Evolutionary conservation across 108 stramenopile genomes (phyloP).

Genomic region (Fragilaria crotonensis): DNA sequence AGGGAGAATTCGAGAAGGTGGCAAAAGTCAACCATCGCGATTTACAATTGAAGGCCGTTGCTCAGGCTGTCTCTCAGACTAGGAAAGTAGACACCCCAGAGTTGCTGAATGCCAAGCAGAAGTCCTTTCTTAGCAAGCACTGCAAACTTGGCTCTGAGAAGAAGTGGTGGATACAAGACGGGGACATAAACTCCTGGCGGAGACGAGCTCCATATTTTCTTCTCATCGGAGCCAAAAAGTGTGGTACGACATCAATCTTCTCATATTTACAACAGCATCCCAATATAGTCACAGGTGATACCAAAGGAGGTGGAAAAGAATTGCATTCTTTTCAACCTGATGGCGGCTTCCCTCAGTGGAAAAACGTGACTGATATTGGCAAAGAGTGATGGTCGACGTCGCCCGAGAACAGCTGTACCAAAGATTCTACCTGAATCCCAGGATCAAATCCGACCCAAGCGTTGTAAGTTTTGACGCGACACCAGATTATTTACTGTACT

Average conservation of each 20-base stretch:
- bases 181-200: conserved; percentile 4
- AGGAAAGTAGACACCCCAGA: not conserved
- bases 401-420: conserved; percentile 7
- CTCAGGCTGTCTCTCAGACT: not conserved
- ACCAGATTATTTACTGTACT: conserved; percentile 19
- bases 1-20: too few relatives aligned
- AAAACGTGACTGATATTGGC: not conserved
- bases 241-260: conserved; percentile 7
- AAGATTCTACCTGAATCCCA: not conserved
- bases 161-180: not conserved
- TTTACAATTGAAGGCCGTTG: too few relatives aligned
- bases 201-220: conserved; percentile 14
- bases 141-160: not conserved
- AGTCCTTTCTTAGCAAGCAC: not conserved
- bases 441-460: conserved; percentile 1
- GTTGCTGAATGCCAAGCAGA: not conserved
- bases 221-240: conserved; percentile 15
- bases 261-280: conserved; percentile 8
- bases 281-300: not conserved
- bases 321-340: conserved; percentile 8
- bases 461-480: conserved; percentile 14
- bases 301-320: conserved; percentile 3
- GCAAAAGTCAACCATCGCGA: too few relatives aligned
- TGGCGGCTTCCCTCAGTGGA: not conserved
- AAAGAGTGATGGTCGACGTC: not conserved